These are phyloP conservation scores for Penicillium griseofulvum DNA, from an alignment of 2,329 filamentous ascomycete genomes.

Conservation along the genomic window DNA sequence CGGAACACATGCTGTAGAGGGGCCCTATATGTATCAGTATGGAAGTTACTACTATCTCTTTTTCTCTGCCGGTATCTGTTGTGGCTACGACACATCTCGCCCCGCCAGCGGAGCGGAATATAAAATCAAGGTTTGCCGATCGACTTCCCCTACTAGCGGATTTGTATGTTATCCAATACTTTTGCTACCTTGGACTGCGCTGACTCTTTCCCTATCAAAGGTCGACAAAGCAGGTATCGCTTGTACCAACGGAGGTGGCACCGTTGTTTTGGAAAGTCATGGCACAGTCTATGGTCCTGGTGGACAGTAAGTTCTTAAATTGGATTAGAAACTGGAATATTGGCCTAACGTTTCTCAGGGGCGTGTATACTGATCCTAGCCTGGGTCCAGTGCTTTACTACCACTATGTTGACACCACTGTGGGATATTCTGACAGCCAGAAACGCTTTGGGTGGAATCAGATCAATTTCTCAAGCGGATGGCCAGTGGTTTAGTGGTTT, in stretches of 20 bases:
- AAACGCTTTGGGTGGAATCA: conserved; percentile 50
- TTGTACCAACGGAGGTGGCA: conserved; percentile 60
- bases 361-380: conserved; percentile 31
- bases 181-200: background rate
- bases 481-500: conserved; percentile 41
- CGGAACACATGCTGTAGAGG: conserved; percentile 57
- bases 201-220: conserved; percentile 10
- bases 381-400: conserved; percentile 60
- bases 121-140: conserved; percentile 64
- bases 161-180: conserved; percentile 46
- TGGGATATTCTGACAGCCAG: conserved; percentile 51
- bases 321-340: background rate
- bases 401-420: conserved; percentile 57
- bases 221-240: conserved; percentile 54
- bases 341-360: conserved; percentile 21
- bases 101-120: conserved; percentile 63
- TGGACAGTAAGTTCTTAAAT: conserved; percentile 54
- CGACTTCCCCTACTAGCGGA: conserved; percentile 49
- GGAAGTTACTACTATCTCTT: conserved; percentile 64
- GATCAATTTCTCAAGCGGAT: conserved; percentile 45
- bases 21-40: conserved; percentile 55
- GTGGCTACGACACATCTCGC: conserved; percentile 51
- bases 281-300: conserved; percentile 63
- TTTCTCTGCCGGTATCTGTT: conserved; percentile 61
- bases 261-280: conserved; percentile 59